Conservation (phyloP, 768 basidiomycete genomes). For the Serpula lacrymans region DNA sequence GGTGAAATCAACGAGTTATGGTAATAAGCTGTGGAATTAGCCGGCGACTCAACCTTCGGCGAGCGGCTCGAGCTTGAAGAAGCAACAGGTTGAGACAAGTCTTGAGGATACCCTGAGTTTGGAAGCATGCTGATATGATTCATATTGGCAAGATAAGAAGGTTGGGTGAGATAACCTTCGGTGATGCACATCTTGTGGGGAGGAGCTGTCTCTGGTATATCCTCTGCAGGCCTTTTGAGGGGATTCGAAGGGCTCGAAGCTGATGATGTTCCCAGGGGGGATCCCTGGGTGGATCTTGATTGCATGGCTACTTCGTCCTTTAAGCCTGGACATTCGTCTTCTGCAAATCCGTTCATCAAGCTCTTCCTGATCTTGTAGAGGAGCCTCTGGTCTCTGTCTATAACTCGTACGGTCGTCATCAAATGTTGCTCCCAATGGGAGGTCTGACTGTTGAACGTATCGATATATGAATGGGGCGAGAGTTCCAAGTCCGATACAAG, state of each 20-base stretch:
- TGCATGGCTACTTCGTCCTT: conserved; percentile 54
- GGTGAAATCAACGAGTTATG: conserved; percentile 13
- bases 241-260: conserved; percentile 9
- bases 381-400: conserved; percentile 57
- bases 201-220: conserved; percentile 19
- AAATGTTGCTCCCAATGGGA: conserved; percentile 69
- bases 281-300: conserved; percentile 18
- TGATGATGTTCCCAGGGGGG: conserved; percentile 3
- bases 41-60: conserved; percentile 18
- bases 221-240: conserved; percentile 25
- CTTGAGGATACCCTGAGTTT: conserved; percentile 24
- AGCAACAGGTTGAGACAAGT: conserved; percentile 18
- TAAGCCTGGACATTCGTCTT: conserved; percentile 56
- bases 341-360: conserved; percentile 53
- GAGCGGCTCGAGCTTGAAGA: conserved; percentile 9
- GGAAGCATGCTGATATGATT: no score
- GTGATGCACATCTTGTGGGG: conserved; percentile 26
- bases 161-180: conserved; percentile 22
- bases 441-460: conserved; percentile 51
- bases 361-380: conserved; percentile 59
- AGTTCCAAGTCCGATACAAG: conserved; percentile 57
- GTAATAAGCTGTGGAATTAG: not conserved
- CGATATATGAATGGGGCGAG: conserved; percentile 49
- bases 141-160: conserved; percentile 14
- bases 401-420: conserved; percentile 53